These are phyloP conservation scores for Globisporangium apiculatum DNA, from an alignment of 352 stramenopile species.

Conservation along the genomic window DNA sequence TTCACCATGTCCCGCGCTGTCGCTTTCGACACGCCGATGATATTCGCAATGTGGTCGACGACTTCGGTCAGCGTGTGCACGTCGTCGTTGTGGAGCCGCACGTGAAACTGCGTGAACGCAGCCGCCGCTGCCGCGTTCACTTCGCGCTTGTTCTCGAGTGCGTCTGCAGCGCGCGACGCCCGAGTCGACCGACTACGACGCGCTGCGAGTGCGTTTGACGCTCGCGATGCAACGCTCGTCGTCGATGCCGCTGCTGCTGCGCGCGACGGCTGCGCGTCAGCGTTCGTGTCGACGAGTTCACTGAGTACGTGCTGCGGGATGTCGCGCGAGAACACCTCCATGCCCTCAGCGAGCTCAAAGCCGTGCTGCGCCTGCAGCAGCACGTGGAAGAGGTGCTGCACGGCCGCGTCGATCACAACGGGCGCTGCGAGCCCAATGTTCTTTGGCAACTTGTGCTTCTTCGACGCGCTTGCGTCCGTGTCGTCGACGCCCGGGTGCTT, in stretches of 20 bases:
- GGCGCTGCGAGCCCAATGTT: conserved; percentile 38
- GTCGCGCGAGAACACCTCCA: conserved; percentile 63
- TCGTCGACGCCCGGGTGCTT: conserved; percentile 59
- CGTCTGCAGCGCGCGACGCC: conserved; percentile 10
- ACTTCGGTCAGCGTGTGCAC: conserved; percentile 72
- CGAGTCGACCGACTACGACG: conserved; percentile 8
- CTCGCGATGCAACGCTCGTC: conserved; percentile 5
- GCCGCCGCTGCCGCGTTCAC: neutral
- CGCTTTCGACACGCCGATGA: conserved; percentile 48
- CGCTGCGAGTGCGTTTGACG: conserved; percentile 10
- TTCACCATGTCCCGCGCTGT: conserved; percentile 40
- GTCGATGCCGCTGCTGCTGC: neutral
- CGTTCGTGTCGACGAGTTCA: neutral
- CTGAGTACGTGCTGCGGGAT: conserved; percentile 36
- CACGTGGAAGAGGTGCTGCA: conserved; percentile 71
- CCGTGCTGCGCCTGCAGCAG: conserved; percentile 57
- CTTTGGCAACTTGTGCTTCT: conserved; percentile 66
- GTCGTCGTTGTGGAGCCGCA: conserved; percentile 85
- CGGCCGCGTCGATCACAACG: conserved; percentile 64
- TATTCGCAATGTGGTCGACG: conserved; percentile 50
- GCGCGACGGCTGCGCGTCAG: neutral
- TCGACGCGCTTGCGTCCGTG: conserved; percentile 18
- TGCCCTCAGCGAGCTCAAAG: conserved; percentile 60
- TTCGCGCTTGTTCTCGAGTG: conserved; percentile 13
- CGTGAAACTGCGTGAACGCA: conserved; percentile 26